phyloP scores from a whole-genome alignment of 1,284 basidiomycete species.

The Microbotryum saponariae region DNA sequence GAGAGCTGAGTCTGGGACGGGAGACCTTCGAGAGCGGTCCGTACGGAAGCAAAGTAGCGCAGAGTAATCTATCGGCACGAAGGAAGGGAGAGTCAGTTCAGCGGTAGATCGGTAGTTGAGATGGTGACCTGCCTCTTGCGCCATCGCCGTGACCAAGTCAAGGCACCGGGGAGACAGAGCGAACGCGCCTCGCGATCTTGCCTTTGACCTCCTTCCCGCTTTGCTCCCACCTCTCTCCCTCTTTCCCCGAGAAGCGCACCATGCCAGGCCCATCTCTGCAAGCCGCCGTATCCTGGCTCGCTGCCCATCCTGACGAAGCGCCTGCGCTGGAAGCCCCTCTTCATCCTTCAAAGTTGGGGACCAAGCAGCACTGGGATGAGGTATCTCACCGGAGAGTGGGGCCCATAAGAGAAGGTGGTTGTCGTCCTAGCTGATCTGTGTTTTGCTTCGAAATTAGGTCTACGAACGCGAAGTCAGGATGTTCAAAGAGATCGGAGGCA shows the following conservation, averaged over 20 bases:
- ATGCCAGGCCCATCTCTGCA: no score
- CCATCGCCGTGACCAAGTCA: no score
- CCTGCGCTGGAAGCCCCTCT: slow-evolving; percentile 17
- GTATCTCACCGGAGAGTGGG: slow-evolving; percentile 26
- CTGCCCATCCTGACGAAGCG: slow-evolving; percentile 11
- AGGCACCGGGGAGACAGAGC: no score
- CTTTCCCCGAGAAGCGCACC: no score
- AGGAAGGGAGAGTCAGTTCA: no score
- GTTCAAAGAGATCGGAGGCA: slow-evolving; percentile 62
- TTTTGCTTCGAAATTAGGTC: slow-evolving; percentile 49
- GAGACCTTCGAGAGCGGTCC: slow-evolving; percentile 52
- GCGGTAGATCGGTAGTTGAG: no score
- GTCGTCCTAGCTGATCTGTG: slow-evolving; percentile 55
- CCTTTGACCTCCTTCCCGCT: no score
- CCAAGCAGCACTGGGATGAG: slow-evolving; percentile 48
- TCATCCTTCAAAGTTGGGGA: slow-evolving; percentile 59
- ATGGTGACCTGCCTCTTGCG: no score
- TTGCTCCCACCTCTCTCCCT: no score
- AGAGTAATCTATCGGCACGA: slow-evolving; percentile 38
- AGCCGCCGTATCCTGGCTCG: no score
- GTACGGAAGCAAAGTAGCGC: slow-evolving; percentile 71
- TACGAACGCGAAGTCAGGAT: slow-evolving; percentile 54
- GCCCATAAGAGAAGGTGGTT: background rate
- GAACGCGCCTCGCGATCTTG: no score
- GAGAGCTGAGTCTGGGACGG: slow-evolving; percentile 49